phyloP scores from a whole-genome alignment of 345 rosid species.

The Corchorus olitorius region DNA sequence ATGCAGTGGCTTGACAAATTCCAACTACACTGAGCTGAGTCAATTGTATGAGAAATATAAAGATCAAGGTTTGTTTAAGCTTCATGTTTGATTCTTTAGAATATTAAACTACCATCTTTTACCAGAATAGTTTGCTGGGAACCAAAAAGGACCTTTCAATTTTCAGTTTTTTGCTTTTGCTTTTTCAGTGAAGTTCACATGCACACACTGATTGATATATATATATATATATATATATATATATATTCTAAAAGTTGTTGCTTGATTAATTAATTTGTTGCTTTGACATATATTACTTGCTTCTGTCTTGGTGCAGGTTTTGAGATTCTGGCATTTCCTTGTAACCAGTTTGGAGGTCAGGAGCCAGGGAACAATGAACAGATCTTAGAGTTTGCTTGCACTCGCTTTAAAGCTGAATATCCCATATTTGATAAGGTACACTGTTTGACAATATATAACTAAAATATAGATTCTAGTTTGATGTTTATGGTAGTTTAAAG shows the following conservation, averaged over 20 bases:
- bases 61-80: constrained; percentile 57
- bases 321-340: constrained; percentile 89
- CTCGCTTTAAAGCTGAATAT: constrained; percentile 93
- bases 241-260: not conserved
- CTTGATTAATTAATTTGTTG: not conserved
- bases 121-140: not conserved
- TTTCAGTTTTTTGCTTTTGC: not conserved
- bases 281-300: not conserved
- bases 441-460: not conserved
- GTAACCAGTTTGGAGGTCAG: constrained; percentile 90
- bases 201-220: not conserved
- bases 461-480: not conserved
- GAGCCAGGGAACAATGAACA: constrained; percentile 86
- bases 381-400: constrained; percentile 75
- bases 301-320: constrained; percentile 45
- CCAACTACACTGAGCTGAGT: constrained; percentile 87
- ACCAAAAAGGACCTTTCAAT: not conserved
- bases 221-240: too few relatives aligned
- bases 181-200: not conserved
- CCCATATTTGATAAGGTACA: constrained; percentile 87
- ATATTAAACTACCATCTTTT: not conserved
- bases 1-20: constrained; percentile 87
- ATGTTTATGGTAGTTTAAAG: not conserved
- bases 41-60: constrained; percentile 81
- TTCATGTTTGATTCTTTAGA: not conserved